Percentiles rank a stretch among this genome's conserved stretches.
phyloP scores from a whole-genome alignment of 805 yeast species.

The Candida tallmaniae region DNA sequence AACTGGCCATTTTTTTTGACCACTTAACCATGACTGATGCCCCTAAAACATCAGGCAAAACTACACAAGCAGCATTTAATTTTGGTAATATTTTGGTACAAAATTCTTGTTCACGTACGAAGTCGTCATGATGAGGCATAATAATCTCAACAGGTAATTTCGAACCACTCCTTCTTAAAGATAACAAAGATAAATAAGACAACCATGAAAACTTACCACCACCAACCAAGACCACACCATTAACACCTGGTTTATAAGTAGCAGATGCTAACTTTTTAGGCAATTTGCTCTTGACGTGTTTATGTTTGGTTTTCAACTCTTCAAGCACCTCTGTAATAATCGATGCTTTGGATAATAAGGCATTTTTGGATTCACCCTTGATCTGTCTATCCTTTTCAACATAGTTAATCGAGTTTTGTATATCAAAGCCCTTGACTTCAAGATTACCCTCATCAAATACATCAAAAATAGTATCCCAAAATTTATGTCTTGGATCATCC shows the following conservation, averaged over 20 bases:
- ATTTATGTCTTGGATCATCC: conserved; percentile 16
- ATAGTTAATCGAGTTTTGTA: conserved; percentile 18
- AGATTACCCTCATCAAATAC: conserved; percentile 18
- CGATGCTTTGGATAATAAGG: conserved; percentile 21
- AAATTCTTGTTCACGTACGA: conserved; percentile 25
- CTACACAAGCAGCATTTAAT: conserved; percentile 63
- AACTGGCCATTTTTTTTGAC: conserved; percentile 47
- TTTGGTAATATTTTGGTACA: conserved; percentile 62
- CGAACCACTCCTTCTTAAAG: conserved; percentile 35
- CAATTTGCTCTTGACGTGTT: conserved; percentile 15
- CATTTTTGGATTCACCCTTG: conserved; percentile 18
- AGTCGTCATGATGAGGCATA: conserved; percentile 30
- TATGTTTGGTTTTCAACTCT: conserved; percentile 21
- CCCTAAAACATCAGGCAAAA: conserved; percentile 49
- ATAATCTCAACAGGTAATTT: conserved; percentile 36
- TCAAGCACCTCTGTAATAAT: conserved; percentile 19
- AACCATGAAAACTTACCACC: conserved; percentile 35
- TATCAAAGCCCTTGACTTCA: conserved; percentile 12
- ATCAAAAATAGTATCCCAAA: conserved; percentile 25
- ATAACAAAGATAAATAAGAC: conserved; percentile 25
- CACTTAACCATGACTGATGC: conserved; percentile 36
- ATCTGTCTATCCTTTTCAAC: conserved; percentile 16
- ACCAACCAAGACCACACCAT: conserved; percentile 33
- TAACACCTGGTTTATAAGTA: conserved; percentile 19
- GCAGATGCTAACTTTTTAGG: conserved; percentile 18